phyloP scores from a whole-genome alignment of 2,329 filamentous ascomycete genomes.

The Cladosporium phlei region DNA sequence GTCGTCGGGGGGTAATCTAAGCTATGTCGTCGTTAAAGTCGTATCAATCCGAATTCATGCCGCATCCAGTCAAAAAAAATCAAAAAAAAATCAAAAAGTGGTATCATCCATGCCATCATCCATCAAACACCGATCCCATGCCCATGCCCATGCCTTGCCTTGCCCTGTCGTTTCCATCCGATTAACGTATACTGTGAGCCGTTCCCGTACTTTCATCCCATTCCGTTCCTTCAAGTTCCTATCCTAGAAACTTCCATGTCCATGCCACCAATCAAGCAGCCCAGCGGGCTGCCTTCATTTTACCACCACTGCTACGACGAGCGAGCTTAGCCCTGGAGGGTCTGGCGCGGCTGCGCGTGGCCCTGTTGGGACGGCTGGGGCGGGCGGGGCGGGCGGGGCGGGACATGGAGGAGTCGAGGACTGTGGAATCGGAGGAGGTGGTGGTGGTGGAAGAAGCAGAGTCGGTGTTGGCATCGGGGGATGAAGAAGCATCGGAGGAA shows the following conservation, averaged over 20 bases:
- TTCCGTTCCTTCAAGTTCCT: neutral
- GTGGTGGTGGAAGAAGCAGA: neutral
- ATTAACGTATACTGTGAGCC: slow-evolving; percentile 12
- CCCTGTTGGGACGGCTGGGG: neutral
- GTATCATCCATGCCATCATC: no score
- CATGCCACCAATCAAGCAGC: slow-evolving; percentile 1
- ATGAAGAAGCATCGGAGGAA: no score
- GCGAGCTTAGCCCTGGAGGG: neutral
- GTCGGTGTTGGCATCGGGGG: neutral
- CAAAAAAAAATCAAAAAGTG: neutral
- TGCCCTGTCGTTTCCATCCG: neutral
- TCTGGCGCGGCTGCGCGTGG: neutral
- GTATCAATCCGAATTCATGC: no score
- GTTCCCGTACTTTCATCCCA: neutral
- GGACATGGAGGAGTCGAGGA: neutral
- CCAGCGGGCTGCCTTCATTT: neutral
- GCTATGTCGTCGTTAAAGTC: slow-evolving; percentile 5
- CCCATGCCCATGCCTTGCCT: neutral
- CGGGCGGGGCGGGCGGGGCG: neutral
- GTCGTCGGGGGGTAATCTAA: slow-evolving; percentile 1
- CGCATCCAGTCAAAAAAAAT: neutral
- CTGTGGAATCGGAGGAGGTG: neutral
- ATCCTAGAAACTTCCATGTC: neutral
- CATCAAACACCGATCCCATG: neutral
- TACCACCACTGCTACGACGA: no score